phyloP scores from a whole-genome alignment of 2,329 filamentous ascomycete species.

The Pestalotiopsis sp. region DNA sequence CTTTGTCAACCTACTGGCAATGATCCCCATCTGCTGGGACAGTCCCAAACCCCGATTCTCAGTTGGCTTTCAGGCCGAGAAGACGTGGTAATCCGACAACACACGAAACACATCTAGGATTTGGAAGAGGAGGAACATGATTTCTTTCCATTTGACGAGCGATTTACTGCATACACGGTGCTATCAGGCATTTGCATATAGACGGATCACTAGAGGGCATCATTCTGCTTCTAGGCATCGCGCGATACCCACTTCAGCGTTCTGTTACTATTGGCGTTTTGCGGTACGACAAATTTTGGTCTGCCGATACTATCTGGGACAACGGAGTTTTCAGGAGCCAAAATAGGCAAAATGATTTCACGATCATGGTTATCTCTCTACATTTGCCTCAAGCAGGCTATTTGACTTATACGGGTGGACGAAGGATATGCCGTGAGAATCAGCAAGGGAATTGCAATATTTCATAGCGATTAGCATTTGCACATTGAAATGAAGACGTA shows the following conservation, averaged over 20 bases:
- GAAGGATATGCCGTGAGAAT: too few relatives aligned
- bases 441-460: too few relatives aligned
- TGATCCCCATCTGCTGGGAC: conserved; percentile 77
- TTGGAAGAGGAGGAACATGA: background rate
- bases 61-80: conserved; percentile 77
- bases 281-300: background rate
- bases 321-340: background rate
- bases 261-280: background rate
- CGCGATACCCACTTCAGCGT: conserved; percentile 25
- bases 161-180: conserved; percentile 8
- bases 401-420: too few relatives aligned
- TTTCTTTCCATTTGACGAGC: background rate
- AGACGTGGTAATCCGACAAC: conserved; percentile 23
- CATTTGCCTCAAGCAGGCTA: too few relatives aligned
- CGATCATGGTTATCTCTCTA: too few relatives aligned
- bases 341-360: background rate
- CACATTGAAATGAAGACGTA: too few relatives aligned
- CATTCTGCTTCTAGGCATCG: conserved; percentile 29
- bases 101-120: background rate
- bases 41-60: conserved; percentile 69
- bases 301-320: background rate
- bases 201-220: conserved; percentile 15
- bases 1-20: conserved; percentile 83
- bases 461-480: too few relatives aligned
- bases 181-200: conserved; percentile 22